Base-by-base conservation (phyloP, 164 flowering plant genomes). In the Pachysandra terminalis region DNA sequence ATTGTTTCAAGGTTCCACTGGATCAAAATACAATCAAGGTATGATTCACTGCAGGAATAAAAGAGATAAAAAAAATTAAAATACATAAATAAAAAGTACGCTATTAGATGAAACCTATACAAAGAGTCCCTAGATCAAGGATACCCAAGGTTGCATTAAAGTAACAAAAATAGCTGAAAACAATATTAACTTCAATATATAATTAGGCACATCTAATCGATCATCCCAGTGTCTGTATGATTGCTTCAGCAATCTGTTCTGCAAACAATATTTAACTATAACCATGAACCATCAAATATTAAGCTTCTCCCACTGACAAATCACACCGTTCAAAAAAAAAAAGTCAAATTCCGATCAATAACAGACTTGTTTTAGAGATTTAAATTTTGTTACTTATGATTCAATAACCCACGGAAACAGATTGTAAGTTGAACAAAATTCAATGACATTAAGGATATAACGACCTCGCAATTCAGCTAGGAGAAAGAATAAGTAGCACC, bases 1-100 rank as follows among this genome's bases (percentile, higher is more conserved):
- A 85, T 73, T 16, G 72, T 48, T 70, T 85, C 84, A 59, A 66
- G 24, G 51, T 81, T 68, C 92, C 96, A 90, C 55, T 79, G 60
- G 53, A 88, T 64, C 9, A 78, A 70, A 56, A 86, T 64, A 45
- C 68, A 25, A 12, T 68, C 77, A 53, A 49, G 68, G 28, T 71
- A 19, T 32, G 90, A 82, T 59, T 88, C 91, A 49, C 92, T 87
- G 78, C 75, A 74, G 21, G 26, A 79, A 26, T 16, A 49, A 9
- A 66, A 66, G 51, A 24, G 14, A 67, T 24, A 9, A 37, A 49
- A 24, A 27, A 60, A 61, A 23, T n/a, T 19, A 48, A 9, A 65
- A 66, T 54, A 27, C 17, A 67, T 23, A 14, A 48, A 49, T 35
- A 24, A 61, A 61, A 19, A 58, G 26, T 17, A 1, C 5, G 23